phyloP scores from a whole-genome alignment of 73 alveolate species.

The Tetrahymena borealis region DNA sequence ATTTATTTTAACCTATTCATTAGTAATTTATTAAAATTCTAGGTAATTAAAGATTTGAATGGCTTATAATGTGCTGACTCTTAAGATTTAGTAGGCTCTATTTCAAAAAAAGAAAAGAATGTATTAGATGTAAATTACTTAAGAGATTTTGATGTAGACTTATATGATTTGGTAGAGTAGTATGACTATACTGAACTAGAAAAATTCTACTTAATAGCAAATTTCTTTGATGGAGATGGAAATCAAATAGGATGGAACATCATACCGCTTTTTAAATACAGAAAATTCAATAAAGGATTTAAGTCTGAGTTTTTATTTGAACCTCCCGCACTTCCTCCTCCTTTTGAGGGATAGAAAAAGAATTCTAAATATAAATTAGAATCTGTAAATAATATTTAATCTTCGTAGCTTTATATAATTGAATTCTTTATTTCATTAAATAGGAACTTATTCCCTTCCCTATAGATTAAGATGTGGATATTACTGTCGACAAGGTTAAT shows the following conservation, averaged over 20 bases:
- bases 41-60: neutral
- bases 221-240: neutral
- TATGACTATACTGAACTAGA: neutral
- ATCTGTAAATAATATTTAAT: neutral
- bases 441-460: neutral
- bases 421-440: neutral
- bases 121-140: neutral
- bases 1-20: too few relatives aligned
- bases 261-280: neutral
- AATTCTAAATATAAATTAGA: neutral
- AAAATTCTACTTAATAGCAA: neutral
- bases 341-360: neutral
- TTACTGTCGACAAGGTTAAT: neutral
- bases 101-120: neutral
- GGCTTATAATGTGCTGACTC: neutral
- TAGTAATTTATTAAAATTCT: neutral
- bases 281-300: neutral
- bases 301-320: neutral
- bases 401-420: neutral
- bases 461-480: neutral
- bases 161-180: neutral
- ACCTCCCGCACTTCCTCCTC: neutral
- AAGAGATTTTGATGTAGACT: neutral
- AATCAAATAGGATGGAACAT: neutral
- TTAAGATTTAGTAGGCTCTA: neutral